Base-by-base conservation (phyloP, 1,139 yeast species). In the Spencermartinsiella ligniputridi region DNA sequence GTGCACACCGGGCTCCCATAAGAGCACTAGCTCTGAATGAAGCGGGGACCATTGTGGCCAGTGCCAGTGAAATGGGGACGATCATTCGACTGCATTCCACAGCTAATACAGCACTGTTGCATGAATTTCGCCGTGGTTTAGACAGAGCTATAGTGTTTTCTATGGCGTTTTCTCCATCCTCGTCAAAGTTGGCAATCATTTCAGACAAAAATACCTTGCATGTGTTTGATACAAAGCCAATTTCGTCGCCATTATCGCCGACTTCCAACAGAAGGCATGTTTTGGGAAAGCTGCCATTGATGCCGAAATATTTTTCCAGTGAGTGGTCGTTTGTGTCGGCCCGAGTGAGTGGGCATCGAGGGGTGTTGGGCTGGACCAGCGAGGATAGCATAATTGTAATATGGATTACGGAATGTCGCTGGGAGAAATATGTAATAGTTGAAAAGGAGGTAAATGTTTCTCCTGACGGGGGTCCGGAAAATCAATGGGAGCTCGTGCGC, bases 171-270 rank as follows among this genome's bases (percentile, higher is more conserved):
- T 82, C 89, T 5, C 90, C 85, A 17, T 75, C 81, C 51, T 89
- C 87, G 41, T 65, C 80, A 5, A 78, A 80, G 54, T 68, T 92
- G 43, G 97, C 97, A 0, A 90, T 88, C 2, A 70, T 92, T 29
- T 83, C 95, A 12, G 96, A 88, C 64, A 92, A 92, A 61, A 83
- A 79, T 54, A 92, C 97, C 0, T 67, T 92, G 45, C 98, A 92
- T 66, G 77, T 92, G 3, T 92, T 80, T 65, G 84, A 82, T 56
- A 56, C 67, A 9, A 50, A 60, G 5, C 52, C 53, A 4, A 67
- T 82, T 27, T 45, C 52, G 50, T 49, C 50, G 16, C 42, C 36
- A 8, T 12, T 27, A 12, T 13, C 18, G 12, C 32, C 40, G 22
- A 27, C 25, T 3, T 51, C 63, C 4, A 66, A 86, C 60, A 75